Conservation (phyloP, 768 basidiomycete species). For the Macrocybe gigantea region DNA sequence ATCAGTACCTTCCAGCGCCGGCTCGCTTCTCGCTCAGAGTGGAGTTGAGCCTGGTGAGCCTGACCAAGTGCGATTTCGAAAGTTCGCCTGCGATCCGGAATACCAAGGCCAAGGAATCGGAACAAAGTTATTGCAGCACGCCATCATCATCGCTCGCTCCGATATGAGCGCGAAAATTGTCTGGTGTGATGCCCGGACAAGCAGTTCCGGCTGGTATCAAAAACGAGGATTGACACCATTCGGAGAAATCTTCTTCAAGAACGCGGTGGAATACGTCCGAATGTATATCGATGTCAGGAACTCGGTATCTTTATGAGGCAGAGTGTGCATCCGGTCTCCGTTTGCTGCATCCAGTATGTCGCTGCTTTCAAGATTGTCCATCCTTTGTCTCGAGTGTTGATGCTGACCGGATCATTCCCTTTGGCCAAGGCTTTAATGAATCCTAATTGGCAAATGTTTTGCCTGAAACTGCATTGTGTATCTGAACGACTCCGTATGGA, state of each 20-base stretch:
- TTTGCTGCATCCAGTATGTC: too few relatives aligned
- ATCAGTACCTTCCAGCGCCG: conserved; percentile 22
- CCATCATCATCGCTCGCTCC: conserved; percentile 21
- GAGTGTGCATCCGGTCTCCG: too few relatives aligned
- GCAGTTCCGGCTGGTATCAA: conserved; percentile 37
- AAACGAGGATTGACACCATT: conserved; percentile 45
- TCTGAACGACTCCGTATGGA: too few relatives aligned
- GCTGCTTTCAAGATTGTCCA: too few relatives aligned
- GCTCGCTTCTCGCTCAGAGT: conserved; percentile 3
- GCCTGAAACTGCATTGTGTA: too few relatives aligned
- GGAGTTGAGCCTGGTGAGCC: not conserved
- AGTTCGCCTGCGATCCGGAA: conserved; percentile 51
- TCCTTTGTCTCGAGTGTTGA: too few relatives aligned
- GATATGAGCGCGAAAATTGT: conserved; percentile 34
- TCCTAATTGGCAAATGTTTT: too few relatives aligned
- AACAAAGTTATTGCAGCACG: conserved; percentile 37
- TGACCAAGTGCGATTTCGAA: conserved; percentile 42
- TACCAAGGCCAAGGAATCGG: conserved; percentile 52
- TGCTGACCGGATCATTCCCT: too few relatives aligned
- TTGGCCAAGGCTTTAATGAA: too few relatives aligned
- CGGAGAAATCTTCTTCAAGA: conserved; percentile 48
- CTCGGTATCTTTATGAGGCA: not conserved
- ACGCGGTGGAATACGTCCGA: conserved; percentile 46
- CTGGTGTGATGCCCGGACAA: conserved; percentile 54
- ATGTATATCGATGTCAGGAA: conserved; percentile 28